These are phyloP conservation scores for Sclerotinia sclerotiorum DNA, from an alignment of 2,329 filamentous ascomycete genomes.

Conservation along the genomic window DNA sequence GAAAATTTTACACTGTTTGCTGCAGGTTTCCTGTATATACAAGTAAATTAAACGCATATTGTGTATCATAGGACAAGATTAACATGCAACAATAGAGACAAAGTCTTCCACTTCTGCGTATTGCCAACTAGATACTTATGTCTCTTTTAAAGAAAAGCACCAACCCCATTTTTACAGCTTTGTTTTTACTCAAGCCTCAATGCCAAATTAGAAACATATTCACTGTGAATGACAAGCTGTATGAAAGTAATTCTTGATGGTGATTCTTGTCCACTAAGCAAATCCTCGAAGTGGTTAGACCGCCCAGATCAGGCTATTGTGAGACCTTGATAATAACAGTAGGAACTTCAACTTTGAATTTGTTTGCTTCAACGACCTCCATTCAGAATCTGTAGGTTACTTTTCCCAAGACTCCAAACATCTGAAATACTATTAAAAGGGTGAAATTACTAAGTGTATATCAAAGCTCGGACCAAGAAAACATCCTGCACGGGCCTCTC, in stretches of 20 bases:
- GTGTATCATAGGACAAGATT: not conserved
- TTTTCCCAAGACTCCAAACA: not conserved
- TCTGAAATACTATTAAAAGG: not conserved
- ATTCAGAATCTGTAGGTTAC: not conserved
- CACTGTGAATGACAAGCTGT: not conserved
- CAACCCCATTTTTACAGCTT: no score
- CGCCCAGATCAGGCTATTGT: not conserved
- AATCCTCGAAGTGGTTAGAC: not conserved
- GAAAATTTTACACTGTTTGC: not conserved
- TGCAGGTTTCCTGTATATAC: not conserved
- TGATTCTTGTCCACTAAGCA: not conserved
- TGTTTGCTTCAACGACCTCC: no score
- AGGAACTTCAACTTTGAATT: not conserved
- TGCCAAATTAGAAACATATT: not conserved
- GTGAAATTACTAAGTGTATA: not conserved
- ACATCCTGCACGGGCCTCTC: not conserved
- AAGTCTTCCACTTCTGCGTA: not conserved
- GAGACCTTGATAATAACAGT: not conserved
- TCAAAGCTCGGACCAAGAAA: slow-evolving; percentile 10
- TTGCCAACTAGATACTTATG: not conserved
- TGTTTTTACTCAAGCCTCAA: no score
- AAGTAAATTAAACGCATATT: not conserved
- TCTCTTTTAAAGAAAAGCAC: not conserved
- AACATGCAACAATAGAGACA: not conserved
- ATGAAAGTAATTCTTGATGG: not conserved